phyloP scores from a whole-genome alignment of 768 basidiomycete species.

The Dioszegia hungarica region DNA sequence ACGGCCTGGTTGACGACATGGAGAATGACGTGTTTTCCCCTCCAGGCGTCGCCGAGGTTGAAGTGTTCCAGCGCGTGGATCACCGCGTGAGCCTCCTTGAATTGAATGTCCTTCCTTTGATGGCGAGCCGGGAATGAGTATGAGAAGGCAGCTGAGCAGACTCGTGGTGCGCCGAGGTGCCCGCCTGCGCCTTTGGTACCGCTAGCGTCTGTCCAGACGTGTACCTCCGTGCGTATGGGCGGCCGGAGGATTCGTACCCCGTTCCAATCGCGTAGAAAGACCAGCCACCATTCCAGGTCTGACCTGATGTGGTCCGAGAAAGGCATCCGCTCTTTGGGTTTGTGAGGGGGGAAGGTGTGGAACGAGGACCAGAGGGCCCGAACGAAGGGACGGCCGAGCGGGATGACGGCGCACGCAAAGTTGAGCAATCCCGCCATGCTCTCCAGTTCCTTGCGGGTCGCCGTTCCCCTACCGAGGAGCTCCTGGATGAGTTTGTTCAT shows the following conservation, averaged over 20 bases:
- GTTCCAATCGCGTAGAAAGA: neutral
- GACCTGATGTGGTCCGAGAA: neutral
- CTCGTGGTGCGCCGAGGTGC: constrained; percentile 8
- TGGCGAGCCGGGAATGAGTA: constrained; percentile 31
- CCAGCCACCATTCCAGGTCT: no score
- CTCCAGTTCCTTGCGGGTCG: constrained; percentile 43
- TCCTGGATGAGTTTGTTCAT: neutral
- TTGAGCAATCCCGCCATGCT: constrained; percentile 48
- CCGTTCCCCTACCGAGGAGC: neutral
- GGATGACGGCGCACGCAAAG: constrained; percentile 50
- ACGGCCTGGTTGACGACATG: constrained; percentile 46
- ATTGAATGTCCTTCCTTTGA: constrained; percentile 43
- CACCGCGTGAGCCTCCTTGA: constrained; percentile 49
- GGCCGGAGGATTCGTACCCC: neutral
- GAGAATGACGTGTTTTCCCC: constrained; percentile 41
- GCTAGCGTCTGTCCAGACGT: constrained; percentile 49
- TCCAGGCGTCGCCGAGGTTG: constrained; percentile 38
- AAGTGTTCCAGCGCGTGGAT: constrained; percentile 46
- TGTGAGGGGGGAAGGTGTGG: neutral
- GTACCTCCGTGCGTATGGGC: constrained; percentile 7
- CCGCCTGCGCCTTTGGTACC: constrained; percentile 45
- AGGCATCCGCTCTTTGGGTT: neutral
- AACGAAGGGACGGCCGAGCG: constrained; percentile 41
- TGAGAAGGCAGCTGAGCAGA: constrained; percentile 36
- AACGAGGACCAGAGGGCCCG: constrained; percentile 37